Base-by-base conservation (phyloP, 148 eudicot genomes). In the Talinum fruticosum region DNA sequence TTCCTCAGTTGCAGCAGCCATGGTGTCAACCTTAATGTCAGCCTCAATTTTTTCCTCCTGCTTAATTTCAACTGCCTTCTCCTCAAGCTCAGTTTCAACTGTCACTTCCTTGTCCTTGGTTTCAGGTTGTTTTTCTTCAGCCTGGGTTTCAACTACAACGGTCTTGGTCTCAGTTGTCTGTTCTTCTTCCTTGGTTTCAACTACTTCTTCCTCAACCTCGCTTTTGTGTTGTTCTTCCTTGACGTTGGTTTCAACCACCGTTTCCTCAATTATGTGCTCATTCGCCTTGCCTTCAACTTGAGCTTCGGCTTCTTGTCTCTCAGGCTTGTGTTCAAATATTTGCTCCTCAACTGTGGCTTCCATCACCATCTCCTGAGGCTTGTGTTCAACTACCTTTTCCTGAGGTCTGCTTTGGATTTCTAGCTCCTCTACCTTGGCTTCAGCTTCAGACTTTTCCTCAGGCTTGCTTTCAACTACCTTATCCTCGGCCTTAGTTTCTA, bases 1-100 rank as follows among this genome's bases (percentile, higher is more conserved):
- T 3, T 49, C 84, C 47, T 37, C 74, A 67, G 44, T 36, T 26
- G 79, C 71, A 65, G 41, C 29, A 33, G 66, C 69, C 69, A 37
- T 57, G 28, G 28, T 45, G 38, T 34, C 69, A 47, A 38, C 79
- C 53, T 41, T 77, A 36, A 23, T 49, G 5, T 35, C 37, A 13
- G 35, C 71, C 35, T 32, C 57, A 2, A 34, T 49, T 37, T 72
- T 33, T 15, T 37, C 23, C 28, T 34, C 68, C 12, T 14, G 8
- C 73, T 24, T 12, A 30, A 21, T 53, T 53, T 71, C 59, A 49
- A 16, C 4, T 49, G 59, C 73, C 45, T 71, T 74, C 71, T 80
- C 80, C 38, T 76, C 38, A 30, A n/a, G n/a, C n/a, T n/a, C n/a
- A n/a, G n/a, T n/a, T n/a, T n/a, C n/a, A n/a, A n/a, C n/a, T n/a